Base-by-base conservation (phyloP, 495 filamentous ascomycete species). In the Hypoxylon subgilvum region DNA sequence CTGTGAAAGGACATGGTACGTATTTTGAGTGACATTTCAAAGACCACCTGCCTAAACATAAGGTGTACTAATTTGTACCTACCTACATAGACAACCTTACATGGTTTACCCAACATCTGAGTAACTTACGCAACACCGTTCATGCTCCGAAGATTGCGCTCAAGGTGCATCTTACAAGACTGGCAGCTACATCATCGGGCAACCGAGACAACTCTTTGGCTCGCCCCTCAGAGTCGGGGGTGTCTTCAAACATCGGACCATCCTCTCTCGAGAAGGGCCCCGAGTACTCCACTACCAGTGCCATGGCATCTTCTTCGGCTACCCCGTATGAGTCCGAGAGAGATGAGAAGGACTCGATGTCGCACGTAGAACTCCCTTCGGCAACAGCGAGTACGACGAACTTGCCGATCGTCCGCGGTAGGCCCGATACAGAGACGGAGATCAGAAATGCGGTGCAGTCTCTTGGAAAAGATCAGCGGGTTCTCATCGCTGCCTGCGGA, bases 401-500 rank as follows among this genome's bases (percentile, higher is more conserved):
- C 7, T 31, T 70, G 2, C 68, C 65, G 0, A 47, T 81, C 46
- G 53, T 65, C 9, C 38, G 58, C 8, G 75, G 79, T 4, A 61
- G 78, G 10, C 79, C 79, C 2, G 74, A 80, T 50, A 59, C 74
- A 28, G 65, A 68, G 23, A 46, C 65, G 0, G 68, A 78, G 1
- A 78, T 82, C 40, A 68, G 67, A 4, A 61, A 69, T 5, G 72
- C 76, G 3, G 69, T 81, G n/a, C 64, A 63, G 6, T 68, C 69
- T 1, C 70, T 72, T n/a, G 52, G 66, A 6, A 65, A 65, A 7
- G 66, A 74, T 41, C 68, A 78, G 56, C 68, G 76, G 23, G 72
- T 83, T 5, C 71, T 79, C 0, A 75, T 84, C 18, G 77, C 75
- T 12, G 80, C 73, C 6, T 84, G 81, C 60, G 80, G 80, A 1